phyloP scores from a whole-genome alignment of 1,139 yeast genomes.

The Maudiozyma humilis region DNA sequence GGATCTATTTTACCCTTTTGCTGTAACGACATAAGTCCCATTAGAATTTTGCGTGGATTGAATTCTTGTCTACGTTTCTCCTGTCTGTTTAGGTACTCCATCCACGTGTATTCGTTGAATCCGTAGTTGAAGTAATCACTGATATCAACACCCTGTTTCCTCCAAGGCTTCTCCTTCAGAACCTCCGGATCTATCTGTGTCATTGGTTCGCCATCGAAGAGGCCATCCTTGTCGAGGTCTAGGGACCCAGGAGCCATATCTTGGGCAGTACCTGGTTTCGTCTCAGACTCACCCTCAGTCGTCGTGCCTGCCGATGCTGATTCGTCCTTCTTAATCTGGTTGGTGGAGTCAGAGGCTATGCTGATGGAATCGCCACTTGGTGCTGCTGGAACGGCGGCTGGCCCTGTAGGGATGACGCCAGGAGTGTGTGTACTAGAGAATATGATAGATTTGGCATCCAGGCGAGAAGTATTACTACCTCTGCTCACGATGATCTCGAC shows the following conservation, averaged over 20 bases:
- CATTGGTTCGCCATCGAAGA: constrained; percentile 73
- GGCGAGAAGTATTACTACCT: constrained; percentile 31
- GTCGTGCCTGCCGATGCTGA: constrained; percentile 6
- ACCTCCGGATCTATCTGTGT: constrained; percentile 78
- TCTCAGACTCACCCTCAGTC: not conserved
- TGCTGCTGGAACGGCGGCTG: constrained; percentile 23
- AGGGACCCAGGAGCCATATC: constrained; percentile 37
- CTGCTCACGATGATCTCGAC: constrained; percentile 57
- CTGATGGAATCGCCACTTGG: constrained; percentile 9
- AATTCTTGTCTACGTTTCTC: constrained; percentile 73
- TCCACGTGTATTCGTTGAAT: constrained; percentile 94
- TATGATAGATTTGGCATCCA: constrained; percentile 28
- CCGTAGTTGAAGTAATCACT: constrained; percentile 95
- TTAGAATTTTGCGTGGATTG: constrained; percentile 46
- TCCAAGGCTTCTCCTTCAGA: constrained; percentile 92
- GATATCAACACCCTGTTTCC: constrained; percentile 91
- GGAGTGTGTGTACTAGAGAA: constrained; percentile 6
- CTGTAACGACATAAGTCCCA: constrained; percentile 35
- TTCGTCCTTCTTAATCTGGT: constrained; percentile 18
- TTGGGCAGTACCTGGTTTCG: constrained; percentile 12
- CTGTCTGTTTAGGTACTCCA: constrained; percentile 82
- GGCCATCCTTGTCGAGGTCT: constrained; percentile 73
- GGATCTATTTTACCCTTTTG: constrained; percentile 31
- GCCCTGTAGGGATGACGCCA: constrained; percentile 6
- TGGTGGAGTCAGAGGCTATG: constrained; percentile 23